A percentile compares a stretch with the other conserved stretches of the same genome.
Evolutionary conservation across 257 asterid species (phyloP).

Genomic region (Solanum ahanhuiri): DNA sequence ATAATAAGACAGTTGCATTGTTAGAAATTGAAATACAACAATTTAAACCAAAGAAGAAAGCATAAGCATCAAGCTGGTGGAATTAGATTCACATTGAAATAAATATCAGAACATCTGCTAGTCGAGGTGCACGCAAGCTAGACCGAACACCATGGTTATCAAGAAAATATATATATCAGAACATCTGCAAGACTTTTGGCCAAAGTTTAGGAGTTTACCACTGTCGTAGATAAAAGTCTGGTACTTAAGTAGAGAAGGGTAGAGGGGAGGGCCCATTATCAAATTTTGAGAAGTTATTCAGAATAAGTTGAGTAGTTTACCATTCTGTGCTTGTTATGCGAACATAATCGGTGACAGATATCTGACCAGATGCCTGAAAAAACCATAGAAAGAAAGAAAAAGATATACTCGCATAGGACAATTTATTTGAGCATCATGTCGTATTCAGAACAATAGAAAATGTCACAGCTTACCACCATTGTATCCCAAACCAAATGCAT

Average conservation of each 20-base stretch:
- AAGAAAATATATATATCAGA: not conserved
- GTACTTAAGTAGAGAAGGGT: not conserved
- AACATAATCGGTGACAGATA: slow-evolving; percentile 72
- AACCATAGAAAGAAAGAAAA: not conserved
- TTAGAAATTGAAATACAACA: not conserved
- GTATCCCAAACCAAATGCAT: slow-evolving; percentile 96
- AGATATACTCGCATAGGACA: not conserved
- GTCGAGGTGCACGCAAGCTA: not conserved
- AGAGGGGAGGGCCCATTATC: not conserved
- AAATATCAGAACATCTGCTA: not conserved
- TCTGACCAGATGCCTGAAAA: slow-evolving; percentile 68
- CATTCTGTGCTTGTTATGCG: slow-evolving; percentile 84
- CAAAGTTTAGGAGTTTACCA: not conserved
- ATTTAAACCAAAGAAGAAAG: not conserved
- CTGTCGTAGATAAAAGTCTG: not conserved
- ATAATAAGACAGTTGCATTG: not conserved
- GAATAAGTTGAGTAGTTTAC: slow-evolving; percentile 11
- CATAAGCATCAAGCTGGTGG: not conserved
- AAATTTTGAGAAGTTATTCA: not conserved
- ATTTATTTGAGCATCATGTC: not conserved
- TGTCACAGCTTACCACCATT: slow-evolving; percentile 67
- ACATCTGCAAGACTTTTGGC: not conserved
- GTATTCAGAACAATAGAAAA: not conserved
- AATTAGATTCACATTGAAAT: not conserved
- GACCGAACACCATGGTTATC: not conserved